A percentile compares a stretch with the other conserved stretches of the same genome.
Conservation (phyloP, 805 yeast species). For the Kuraishia floccosa region DNA sequence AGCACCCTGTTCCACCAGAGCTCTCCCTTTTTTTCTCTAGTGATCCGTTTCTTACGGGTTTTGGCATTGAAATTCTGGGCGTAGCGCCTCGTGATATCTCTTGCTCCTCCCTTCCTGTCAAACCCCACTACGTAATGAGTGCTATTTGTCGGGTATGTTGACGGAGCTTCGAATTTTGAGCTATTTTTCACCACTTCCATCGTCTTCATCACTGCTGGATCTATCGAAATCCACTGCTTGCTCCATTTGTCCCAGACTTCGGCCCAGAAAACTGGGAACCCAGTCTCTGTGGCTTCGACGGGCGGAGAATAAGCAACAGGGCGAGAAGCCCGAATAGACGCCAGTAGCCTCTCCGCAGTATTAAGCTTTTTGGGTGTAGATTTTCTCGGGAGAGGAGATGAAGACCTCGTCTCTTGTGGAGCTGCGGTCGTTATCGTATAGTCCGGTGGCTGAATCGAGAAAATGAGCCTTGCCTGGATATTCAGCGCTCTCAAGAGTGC, state of each 20-base stretch:
- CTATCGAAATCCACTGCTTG: conserved; percentile 75
- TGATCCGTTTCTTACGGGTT: conserved; percentile 62
- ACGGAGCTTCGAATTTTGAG: conserved; percentile 65
- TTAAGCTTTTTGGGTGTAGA: conserved; percentile 4
- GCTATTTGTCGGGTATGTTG: conserved; percentile 41
- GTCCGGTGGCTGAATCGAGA: conserved; percentile 88
- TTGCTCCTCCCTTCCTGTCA: conserved; percentile 50
- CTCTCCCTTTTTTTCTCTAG: conserved; percentile 41
- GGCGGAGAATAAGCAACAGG: no score
- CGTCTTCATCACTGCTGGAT: conserved; percentile 55
- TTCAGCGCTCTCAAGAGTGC: conserved; percentile 61
- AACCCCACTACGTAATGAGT: conserved; percentile 70
- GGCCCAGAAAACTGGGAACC: conserved; percentile 73
- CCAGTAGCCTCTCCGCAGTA: conserved; percentile 16
- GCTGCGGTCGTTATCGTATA: conserved; percentile 32
- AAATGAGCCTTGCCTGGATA: conserved; percentile 61
- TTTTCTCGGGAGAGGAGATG: neutral
- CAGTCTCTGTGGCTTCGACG: conserved; percentile 6
- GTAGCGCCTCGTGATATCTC: conserved; percentile 84
- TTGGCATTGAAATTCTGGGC: conserved; percentile 61
- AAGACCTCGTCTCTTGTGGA: neutral
- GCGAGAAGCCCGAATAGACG: conserved; percentile 14
- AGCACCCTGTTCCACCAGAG: conserved; percentile 51
- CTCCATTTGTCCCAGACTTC: conserved; percentile 82
- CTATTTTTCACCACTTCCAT: conserved; percentile 36